These are phyloP conservation scores for Kodamaea leandrae DNA, from an alignment of 805 yeast genomes.

Conservation along the genomic window DNA sequence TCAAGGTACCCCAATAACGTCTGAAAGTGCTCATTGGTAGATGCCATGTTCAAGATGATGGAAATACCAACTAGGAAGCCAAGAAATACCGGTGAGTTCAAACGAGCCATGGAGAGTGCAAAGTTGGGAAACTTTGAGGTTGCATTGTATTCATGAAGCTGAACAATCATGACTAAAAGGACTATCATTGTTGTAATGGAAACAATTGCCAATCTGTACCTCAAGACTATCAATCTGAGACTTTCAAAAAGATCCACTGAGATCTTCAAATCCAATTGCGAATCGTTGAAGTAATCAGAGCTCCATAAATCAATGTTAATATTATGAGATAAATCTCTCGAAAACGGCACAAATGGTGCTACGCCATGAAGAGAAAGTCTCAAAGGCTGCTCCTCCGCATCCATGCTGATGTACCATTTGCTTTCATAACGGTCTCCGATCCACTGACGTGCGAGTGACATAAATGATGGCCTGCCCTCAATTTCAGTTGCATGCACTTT, in stretches of 20 bases:
- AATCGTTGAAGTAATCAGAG: constrained; percentile 29
- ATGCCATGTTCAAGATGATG: constrained; percentile 39
- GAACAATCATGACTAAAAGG: constrained; percentile 51
- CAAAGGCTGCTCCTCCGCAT: constrained; percentile 25
- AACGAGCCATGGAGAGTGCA: constrained; percentile 35
- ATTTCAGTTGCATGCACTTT: no score
- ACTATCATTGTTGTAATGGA: constrained; percentile 66
- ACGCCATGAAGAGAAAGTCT: constrained; percentile 53
- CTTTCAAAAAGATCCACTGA: constrained; percentile 57
- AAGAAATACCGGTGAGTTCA: constrained; percentile 20
- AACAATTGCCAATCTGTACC: constrained; percentile 74
- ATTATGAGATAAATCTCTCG: constrained; percentile 25
- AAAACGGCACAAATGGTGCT: constrained; percentile 67
- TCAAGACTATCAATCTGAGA: constrained; percentile 63
- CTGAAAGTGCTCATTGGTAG: constrained; percentile 34
- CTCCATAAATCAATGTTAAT: constrained; percentile 44
- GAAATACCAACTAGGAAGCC: constrained; percentile 21
- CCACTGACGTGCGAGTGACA: constrained; percentile 70
- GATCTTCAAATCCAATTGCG: constrained; percentile 38
- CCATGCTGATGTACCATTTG: constrained; percentile 69
- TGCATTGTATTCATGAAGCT: constrained; percentile 40
- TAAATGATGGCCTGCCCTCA: constrained; percentile 28
- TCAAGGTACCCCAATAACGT: constrained; percentile 44
- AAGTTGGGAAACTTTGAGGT: constrained; percentile 30
- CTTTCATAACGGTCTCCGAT: constrained; percentile 65